A percentile compares a stretch with the other conserved stretches of the same genome.
phyloP scores from a whole-genome alignment of 2,329 filamentous ascomycete genomes.

The Penicillium polonicum region DNA sequence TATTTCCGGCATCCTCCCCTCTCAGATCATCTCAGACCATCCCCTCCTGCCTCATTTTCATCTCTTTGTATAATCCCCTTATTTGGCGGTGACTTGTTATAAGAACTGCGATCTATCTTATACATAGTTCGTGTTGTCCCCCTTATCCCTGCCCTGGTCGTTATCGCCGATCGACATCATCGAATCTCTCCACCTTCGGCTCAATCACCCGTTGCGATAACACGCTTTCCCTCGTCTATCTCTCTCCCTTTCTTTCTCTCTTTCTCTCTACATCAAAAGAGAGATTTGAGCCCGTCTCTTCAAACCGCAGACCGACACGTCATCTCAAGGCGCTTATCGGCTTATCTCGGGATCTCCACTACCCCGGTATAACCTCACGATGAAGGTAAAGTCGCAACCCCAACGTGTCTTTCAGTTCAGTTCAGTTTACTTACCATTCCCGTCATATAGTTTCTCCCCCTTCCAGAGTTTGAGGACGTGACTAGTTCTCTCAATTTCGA shows the following conservation, averaged over 20 bases:
- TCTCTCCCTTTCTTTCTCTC: not conserved
- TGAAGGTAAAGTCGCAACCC: constrained; percentile 9
- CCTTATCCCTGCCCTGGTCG: constrained; percentile 22
- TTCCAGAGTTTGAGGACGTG: constrained; percentile 87
- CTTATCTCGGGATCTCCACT: constrained; percentile 10
- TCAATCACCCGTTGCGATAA: constrained; percentile 7
- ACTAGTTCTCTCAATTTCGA: constrained; percentile 94
- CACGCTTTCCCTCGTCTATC: not conserved
- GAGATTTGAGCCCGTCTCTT: not conserved
- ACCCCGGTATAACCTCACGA: constrained; percentile 7
- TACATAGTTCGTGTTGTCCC: constrained; percentile 12
- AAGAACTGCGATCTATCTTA: constrained; percentile 13
- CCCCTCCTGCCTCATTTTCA: constrained; percentile 14
- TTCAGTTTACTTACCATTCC: not conserved
- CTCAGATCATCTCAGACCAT: constrained; percentile 2
- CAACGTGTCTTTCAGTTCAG: constrained; percentile 6
- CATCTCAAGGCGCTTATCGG: constrained; percentile 4
- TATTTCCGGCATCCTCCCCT: constrained; percentile 22
- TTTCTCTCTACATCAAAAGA: not conserved
- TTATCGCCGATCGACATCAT: constrained; percentile 44
- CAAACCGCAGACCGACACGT: constrained; percentile 2
- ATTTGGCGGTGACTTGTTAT: constrained; percentile 25
- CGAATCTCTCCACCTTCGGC: constrained; percentile 13
- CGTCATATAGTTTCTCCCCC: constrained; percentile 73
- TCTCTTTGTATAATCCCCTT: constrained; percentile 34